These are phyloP conservation scores for Naganishia onofrii DNA, from an alignment of 768 basidiomycete species.

Conservation along the genomic window DNA sequence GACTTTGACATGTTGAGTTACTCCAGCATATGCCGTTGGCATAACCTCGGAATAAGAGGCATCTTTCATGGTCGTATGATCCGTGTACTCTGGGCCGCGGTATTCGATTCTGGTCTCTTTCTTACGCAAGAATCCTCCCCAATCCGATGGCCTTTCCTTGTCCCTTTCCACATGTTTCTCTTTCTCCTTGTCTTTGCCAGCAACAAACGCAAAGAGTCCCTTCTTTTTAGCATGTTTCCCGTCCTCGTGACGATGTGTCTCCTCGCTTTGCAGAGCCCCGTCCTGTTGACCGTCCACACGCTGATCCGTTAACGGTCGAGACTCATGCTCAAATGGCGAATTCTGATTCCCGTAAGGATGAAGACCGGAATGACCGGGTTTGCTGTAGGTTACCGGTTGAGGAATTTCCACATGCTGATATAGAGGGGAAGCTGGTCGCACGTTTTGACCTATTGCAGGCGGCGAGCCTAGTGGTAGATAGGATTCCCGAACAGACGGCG, in stretches of 20 bases:
- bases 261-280: background rate
- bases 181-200: conserved; percentile 13
- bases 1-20: conserved; percentile 20
- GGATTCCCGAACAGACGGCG: background rate
- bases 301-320: conserved; percentile 9
- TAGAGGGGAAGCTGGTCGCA: conserved; percentile 3
- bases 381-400: background rate
- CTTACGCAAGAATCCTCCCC: conserved; percentile 18
- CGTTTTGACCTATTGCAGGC: background rate
- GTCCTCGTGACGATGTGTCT: conserved; percentile 7
- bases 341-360: background rate
- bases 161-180: background rate
- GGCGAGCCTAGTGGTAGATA: background rate
- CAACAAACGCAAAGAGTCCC: conserved; percentile 22
- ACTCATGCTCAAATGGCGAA: background rate
- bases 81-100: conserved; percentile 11
- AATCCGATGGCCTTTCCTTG: conserved; percentile 10
- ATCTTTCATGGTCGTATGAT: conserved; percentile 1
- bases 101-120: conserved; percentile 9
- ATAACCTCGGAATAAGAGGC: conserved; percentile 16
- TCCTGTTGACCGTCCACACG: background rate
- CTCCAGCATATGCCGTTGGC: conserved; percentile 10
- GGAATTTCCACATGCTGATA: background rate
- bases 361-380: background rate
- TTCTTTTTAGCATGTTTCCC: conserved; percentile 15